Evolutionary conservation across 78 protist genomes (phyloP).

Genomic region (Speleostelium caveatum): DNA sequence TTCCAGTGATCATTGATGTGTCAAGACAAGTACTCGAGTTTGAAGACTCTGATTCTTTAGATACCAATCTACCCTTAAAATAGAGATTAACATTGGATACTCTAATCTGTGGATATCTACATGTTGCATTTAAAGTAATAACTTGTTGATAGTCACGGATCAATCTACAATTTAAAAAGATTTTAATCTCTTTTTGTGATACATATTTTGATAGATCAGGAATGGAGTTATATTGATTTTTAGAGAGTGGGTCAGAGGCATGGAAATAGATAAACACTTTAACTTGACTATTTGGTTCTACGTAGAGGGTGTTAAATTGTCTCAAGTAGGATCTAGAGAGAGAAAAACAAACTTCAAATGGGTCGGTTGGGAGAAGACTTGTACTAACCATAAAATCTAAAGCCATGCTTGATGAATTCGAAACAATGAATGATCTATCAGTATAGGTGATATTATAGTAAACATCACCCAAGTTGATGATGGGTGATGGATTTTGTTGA

Average conservation of each 20-base stretch:
- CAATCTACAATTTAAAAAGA: slow-evolving; percentile 65
- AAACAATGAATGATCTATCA: slow-evolving; percentile 68
- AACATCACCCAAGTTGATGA: slow-evolving; percentile 71
- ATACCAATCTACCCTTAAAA: slow-evolving; percentile 29
- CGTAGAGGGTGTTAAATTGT: slow-evolving; percentile 47
- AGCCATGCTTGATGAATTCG: slow-evolving; percentile 78
- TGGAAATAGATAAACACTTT: slow-evolving; percentile 65
- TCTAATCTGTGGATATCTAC: slow-evolving; percentile 46
- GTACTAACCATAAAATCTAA: slow-evolving; percentile 69
- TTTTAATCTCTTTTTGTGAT: slow-evolving; percentile 49
- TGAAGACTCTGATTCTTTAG: background rate
- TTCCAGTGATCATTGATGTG: background rate
- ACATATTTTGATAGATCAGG: background rate
- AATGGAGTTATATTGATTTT: background rate
- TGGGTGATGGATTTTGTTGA: slow-evolving; percentile 18
- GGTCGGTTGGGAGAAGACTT: slow-evolving; percentile 50
- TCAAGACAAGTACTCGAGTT: background rate
- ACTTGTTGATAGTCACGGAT: slow-evolving; percentile 67
- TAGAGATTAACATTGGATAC: slow-evolving; percentile 38
- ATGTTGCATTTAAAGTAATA: slow-evolving; percentile 22
- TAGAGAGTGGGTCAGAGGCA: background rate
- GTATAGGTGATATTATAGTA: slow-evolving; percentile 63
- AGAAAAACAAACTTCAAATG: slow-evolving; percentile 78
- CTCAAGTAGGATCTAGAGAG: slow-evolving; percentile 58
- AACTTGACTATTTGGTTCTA: slow-evolving; percentile 61